Conservation (phyloP, 2,329 filamentous ascomycete genomes). For the Geoglossum cookeanum region DNA sequence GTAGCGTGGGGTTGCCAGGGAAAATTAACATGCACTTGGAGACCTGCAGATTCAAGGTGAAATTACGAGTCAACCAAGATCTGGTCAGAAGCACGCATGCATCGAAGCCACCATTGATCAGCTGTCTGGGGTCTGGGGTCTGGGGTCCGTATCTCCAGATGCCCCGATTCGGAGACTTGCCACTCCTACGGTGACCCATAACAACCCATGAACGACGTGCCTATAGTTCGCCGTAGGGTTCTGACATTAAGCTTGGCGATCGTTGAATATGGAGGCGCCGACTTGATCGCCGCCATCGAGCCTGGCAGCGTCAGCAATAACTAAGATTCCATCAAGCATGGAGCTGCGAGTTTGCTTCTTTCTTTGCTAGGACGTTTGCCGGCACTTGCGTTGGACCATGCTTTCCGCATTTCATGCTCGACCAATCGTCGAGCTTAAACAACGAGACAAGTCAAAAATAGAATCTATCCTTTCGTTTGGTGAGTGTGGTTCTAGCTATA, state of each 20-base stretch:
- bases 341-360: not conserved
- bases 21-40: not conserved
- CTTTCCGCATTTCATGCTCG: slow-evolving; percentile 94
- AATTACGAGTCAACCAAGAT: not conserved
- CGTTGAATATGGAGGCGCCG: not conserved
- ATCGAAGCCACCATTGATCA: too few species aligned
- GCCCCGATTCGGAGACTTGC: too few species aligned
- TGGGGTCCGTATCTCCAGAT: too few species aligned
- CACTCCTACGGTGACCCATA: too few species aligned
- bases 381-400: slow-evolving; percentile 36
- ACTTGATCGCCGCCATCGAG: not conserved
- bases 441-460: slow-evolving; percentile 90
- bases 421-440: slow-evolving; percentile 90
- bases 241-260: not conserved
- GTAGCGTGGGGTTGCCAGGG: not conserved
- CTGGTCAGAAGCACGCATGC: not conserved
- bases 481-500: slow-evolving; percentile 20
- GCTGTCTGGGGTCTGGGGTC: too few species aligned
- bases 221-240: not conserved
- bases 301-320: not conserved
- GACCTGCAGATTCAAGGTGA: not conserved
- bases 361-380: not conserved
- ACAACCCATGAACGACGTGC: too few species aligned
- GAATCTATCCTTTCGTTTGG: slow-evolving; percentile 87
- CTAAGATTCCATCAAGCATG: not conserved